A percentile compares a stretch with the other conserved stretches of the same genome.
phyloP scores from a whole-genome alignment of 495 filamentous ascomycete genomes.

The Neurospora sp. region DNA sequence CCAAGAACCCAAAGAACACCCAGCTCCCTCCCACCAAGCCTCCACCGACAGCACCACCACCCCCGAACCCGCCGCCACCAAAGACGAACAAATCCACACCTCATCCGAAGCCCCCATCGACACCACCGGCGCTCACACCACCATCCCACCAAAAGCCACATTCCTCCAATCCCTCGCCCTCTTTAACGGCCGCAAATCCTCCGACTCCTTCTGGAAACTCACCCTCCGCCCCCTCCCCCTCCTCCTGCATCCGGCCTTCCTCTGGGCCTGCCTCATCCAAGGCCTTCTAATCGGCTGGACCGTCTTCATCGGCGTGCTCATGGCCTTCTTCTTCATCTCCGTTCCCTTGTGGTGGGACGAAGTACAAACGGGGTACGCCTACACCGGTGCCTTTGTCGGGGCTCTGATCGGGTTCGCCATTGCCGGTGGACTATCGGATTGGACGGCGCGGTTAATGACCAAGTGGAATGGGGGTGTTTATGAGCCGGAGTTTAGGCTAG shows the following conservation, averaged over 20 bases:
- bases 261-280: slow-evolving; percentile 88
- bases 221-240: slow-evolving; percentile 54
- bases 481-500: slow-evolving; percentile 82
- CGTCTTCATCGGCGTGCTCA: slow-evolving; percentile 81
- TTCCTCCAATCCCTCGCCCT: slow-evolving; percentile 49
- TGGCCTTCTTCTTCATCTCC: slow-evolving; percentile 72
- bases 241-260: slow-evolving; percentile 69
- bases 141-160: slow-evolving; percentile 32
- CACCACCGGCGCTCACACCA: neutral
- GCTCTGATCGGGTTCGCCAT: slow-evolving; percentile 67
- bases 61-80: neutral
- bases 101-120: neutral
- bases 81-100: neutral
- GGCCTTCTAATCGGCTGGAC: slow-evolving; percentile 90
- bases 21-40: neutral
- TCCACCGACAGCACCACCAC: neutral
- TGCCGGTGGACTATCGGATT: slow-evolving; percentile 66
- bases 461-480: slow-evolving; percentile 68
- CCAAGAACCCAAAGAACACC: neutral
- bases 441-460: slow-evolving; percentile 58
- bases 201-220: slow-evolving; percentile 50
- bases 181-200: slow-evolving; percentile 74
- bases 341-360: slow-evolving; percentile 75
- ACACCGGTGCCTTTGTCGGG: slow-evolving; percentile 78
- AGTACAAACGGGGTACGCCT: slow-evolving; percentile 78